These are phyloP conservation scores for Penicillium brasilianum DNA, from an alignment of 2,329 filamentous ascomycete species.

Conservation along the genomic window DNA sequence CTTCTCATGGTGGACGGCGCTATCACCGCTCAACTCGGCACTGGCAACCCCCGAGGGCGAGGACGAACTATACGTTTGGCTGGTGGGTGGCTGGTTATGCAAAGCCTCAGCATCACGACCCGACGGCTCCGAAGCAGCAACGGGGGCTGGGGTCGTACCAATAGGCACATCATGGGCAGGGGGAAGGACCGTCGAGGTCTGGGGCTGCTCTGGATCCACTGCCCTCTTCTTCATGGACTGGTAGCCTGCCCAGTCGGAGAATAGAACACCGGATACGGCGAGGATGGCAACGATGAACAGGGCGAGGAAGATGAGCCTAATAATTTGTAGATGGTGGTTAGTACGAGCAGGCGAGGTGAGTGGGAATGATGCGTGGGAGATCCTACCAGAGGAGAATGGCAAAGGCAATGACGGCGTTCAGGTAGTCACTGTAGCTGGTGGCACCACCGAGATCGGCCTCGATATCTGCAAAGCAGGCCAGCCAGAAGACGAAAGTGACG, in stretches of 20 bases:
- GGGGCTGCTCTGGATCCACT: not conserved
- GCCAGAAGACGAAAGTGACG: constrained; percentile 40
- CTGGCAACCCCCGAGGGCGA: constrained; percentile 16
- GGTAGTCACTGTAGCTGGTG: constrained; percentile 20
- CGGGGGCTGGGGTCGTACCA: constrained; percentile 20
- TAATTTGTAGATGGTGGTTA: not conserved
- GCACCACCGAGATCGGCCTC: constrained; percentile 22
- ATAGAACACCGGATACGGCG: constrained; percentile 34
- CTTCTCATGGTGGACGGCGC: constrained; percentile 7
- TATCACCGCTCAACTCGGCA: constrained; percentile 19
- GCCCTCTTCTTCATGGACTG: constrained; percentile 24
- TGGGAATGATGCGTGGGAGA: not conserved
- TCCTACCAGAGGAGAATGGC: constrained; percentile 36
- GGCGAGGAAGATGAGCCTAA: constrained; percentile 37
- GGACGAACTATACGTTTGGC: constrained; percentile 15
- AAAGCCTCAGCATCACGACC: constrained; percentile 24
- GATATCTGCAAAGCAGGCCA: constrained; percentile 38
- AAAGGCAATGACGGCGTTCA: constrained; percentile 37
- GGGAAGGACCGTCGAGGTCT: constrained; percentile 7
- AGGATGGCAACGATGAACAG: constrained; percentile 36
- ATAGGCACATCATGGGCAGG: constrained; percentile 21
- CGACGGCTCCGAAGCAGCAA: constrained; percentile 18
- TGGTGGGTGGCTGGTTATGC: constrained; percentile 25
- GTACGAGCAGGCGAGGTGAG: not conserved
- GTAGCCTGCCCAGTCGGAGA: constrained; percentile 36